Conservation (phyloP, 2,329 filamentous ascomycete genomes). For the Aspergillus ustus region DNA sequence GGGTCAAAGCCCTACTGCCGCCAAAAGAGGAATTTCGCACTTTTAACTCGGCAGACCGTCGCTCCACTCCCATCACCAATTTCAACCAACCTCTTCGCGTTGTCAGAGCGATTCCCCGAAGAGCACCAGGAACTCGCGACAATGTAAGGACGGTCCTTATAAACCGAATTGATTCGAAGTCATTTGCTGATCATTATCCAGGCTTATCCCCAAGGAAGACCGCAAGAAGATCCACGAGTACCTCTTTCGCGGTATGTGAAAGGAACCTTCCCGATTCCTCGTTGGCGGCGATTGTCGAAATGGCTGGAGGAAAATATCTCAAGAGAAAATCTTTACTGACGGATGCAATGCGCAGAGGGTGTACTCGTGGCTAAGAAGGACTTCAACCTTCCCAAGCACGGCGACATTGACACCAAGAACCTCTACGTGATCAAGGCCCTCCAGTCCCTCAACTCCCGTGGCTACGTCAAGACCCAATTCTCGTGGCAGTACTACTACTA, state of each 20-base stretch:
- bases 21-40: conserved; percentile 41
- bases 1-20: conserved; percentile 36
- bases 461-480: conserved; percentile 99
- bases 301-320: not conserved
- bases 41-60: conserved; percentile 36
- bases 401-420: conserved; percentile 99
- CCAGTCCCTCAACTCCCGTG: conserved; percentile 97
- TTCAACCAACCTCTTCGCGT: conserved; percentile 46
- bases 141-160: conserved; percentile 46
- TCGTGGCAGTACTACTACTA: conserved; percentile 99
- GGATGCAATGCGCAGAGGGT: conserved; percentile 58
- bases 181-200: conserved; percentile 42
- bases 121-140: conserved; percentile 58
- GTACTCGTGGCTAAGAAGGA: conserved; percentile 98
- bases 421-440: conserved; percentile 97
- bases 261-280: conserved; percentile 25
- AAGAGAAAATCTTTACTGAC: conserved; percentile 25
- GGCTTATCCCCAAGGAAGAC: conserved; percentile 99
- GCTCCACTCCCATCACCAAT: conserved; percentile 41
- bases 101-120: conserved; percentile 60
- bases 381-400: conserved; percentile 97
- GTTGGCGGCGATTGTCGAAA: not conserved
- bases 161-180: conserved; percentile 17
- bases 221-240: conserved; percentile 99
- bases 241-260: conserved; percentile 83